Conservation (phyloP, 1,284 basidiomycete genomes). For the Fistulinella staudtii region DNA sequence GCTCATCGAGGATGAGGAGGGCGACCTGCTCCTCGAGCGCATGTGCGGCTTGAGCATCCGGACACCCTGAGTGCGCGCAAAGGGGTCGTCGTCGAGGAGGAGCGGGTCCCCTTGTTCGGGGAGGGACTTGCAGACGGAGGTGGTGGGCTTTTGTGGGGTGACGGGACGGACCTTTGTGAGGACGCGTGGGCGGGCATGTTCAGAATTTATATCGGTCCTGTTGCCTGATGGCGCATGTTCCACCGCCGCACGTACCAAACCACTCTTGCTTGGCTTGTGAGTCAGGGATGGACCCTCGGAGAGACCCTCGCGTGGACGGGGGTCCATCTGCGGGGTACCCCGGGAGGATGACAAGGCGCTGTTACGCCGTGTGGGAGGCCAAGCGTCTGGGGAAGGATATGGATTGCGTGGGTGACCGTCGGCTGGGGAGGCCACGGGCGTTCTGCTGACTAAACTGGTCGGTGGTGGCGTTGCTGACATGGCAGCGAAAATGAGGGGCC, state of each 20-base stretch:
- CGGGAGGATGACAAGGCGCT: constrained; percentile 3
- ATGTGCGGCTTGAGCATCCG: constrained; percentile 31
- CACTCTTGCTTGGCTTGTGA: constrained; percentile 19
- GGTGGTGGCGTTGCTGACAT: constrained; percentile 19
- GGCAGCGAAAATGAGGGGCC: constrained; percentile 42
- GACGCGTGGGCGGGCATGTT: constrained; percentile 21
- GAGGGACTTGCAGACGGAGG: constrained; percentile 1
- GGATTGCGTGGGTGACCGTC: constrained; percentile 5
- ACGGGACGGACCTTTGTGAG: constrained; percentile 31
- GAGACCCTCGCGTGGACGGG: too few species aligned
- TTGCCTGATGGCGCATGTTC: constrained; percentile 12
- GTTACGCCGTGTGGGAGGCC: constrained; percentile 3
- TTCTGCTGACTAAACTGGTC: background rate
- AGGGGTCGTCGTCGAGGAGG: constrained; percentile 52
- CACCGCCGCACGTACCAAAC: constrained; percentile 4
- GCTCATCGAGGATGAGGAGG: constrained; percentile 1
- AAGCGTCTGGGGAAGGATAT: constrained; percentile 26
- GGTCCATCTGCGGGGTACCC: background rate
- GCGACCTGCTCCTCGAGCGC: constrained; percentile 10
- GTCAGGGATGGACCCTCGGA: background rate
- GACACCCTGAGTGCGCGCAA: constrained; percentile 51
- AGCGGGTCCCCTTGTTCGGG: constrained; percentile 21
- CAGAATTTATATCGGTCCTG: constrained; percentile 12
- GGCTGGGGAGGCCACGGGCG: background rate
- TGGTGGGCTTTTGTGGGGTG: constrained; percentile 25